A percentile compares a stretch with the other conserved stretches of the same genome.
These are phyloP conservation scores for Ophiobolus disseminans DNA, from an alignment of 2,329 filamentous ascomycete genomes.

Conservation along the genomic window DNA sequence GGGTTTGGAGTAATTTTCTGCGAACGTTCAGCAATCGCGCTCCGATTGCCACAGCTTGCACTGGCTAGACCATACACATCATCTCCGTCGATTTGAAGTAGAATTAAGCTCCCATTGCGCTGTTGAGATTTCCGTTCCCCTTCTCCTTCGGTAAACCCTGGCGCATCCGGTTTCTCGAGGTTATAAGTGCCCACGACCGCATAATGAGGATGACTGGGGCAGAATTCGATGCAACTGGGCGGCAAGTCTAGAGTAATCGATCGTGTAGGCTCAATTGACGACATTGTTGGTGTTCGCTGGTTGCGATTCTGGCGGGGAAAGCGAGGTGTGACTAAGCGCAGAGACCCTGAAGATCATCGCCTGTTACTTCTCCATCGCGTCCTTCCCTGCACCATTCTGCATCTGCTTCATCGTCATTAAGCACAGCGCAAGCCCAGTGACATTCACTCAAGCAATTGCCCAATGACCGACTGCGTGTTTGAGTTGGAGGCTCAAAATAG, in stretches of 20 bases:
- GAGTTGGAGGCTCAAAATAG: conserved; percentile 8
- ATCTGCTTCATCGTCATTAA: too few relatives aligned
- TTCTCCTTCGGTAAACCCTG: conserved; percentile 25
- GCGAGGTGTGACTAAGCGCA: background rate
- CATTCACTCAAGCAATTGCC: background rate
- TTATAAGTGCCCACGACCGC: conserved; percentile 88
- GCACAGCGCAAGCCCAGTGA: background rate
- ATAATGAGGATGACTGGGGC: conserved; percentile 65
- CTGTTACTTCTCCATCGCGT: background rate
- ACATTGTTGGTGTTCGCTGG: conserved; percentile 27
- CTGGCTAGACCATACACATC: conserved; percentile 61
- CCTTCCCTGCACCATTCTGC: too few relatives aligned
- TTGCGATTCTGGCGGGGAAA: background rate
- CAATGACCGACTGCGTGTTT: background rate
- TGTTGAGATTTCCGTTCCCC: conserved; percentile 58
- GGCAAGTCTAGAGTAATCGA: conserved; percentile 69
- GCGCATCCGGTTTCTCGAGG: conserved; percentile 62
- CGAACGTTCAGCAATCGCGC: background rate
- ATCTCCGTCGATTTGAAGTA: conserved; percentile 65
- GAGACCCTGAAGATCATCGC: too few relatives aligned
- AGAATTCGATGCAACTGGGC: conserved; percentile 81
- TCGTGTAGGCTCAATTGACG: conserved; percentile 52
- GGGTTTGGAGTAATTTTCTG: conserved; percentile 60
- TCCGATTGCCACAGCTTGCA: background rate
- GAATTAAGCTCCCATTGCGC: conserved; percentile 75